Base-by-base conservation (phyloP, 192 early-diverging fungal genomes). In the Coemansia sp. region DNA sequence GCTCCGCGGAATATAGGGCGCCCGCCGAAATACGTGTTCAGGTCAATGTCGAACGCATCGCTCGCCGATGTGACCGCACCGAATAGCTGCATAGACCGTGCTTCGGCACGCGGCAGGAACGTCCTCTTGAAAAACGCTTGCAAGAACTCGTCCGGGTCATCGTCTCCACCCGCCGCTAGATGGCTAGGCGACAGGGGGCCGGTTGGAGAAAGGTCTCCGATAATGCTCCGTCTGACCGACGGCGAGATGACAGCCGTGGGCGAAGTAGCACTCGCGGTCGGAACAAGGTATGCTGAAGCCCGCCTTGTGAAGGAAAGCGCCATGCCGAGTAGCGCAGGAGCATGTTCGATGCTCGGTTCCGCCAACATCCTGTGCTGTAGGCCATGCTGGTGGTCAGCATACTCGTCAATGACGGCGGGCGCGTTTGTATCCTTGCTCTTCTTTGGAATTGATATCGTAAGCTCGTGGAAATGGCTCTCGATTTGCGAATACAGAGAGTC, bases 91-190 rank as follows among this genome's bases (percentile, higher is more conserved):
- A 92, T 75, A 0, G 92, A 88, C 40, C 89, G 85, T n/a, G 92
- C 85, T 62, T 96, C 91, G 53, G 93, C 88, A 54, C 89, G 87
- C 10, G 92, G 90, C 61, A 97, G 60, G 54, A 92, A 96, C 22
- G 92, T 53, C 40, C 67, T 76, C 29, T 70, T 68, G 41, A 83
- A 83, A 45, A 83, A 83, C 14, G 60, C n/a, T 77, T 79, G 88
- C 88, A 68, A 85, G 57, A 45, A 93, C 84, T 82, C 81, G 64
- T 82, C 81, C 34, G 72, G 62, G 4, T 78, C 81, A 0, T 57
- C 52, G 6, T 66, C 67, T 28, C 61, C 54, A 25, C 56, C 22
- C 10, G 48, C 25, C 0, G 57, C 54, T 23, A 57, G 40, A n/a
- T 66, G 64, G 50, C 64, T 30, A 15, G 64, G 57, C 50, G 62